Evolutionary conservation across 176 grass and related monocot species (phyloP).

Genomic region (Oryza meridionalis): DNA sequence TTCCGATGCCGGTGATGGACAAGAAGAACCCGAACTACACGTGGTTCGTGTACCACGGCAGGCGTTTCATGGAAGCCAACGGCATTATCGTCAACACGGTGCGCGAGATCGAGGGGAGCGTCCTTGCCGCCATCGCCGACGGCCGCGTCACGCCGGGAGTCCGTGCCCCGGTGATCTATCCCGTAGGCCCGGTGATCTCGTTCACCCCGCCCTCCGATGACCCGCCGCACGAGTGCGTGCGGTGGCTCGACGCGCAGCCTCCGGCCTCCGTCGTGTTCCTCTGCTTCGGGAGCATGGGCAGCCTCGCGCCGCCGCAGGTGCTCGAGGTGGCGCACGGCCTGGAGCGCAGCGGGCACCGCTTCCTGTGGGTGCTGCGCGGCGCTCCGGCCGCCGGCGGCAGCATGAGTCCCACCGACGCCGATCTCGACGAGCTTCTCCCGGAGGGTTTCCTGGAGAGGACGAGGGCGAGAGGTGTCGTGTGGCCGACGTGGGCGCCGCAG

Average conservation of each 20-base stretch:
- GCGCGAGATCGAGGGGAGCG: constrained; percentile 36
- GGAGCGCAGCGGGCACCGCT: constrained; percentile 44
- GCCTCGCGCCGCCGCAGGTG: constrained; percentile 21
- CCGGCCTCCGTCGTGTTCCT: constrained; percentile 48
- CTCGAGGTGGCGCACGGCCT: constrained; percentile 46
- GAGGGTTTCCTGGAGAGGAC: constrained; percentile 51
- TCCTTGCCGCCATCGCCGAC: constrained; percentile 26
- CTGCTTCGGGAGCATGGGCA: constrained; percentile 50
- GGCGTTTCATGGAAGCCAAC: constrained; percentile 26
- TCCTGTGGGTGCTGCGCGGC: constrained; percentile 53
- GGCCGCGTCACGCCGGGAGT: constrained; percentile 7
- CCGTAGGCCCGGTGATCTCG: constrained; percentile 37
- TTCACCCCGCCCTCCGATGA: background rate
- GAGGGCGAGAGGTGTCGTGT: constrained; percentile 24
- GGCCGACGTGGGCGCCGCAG: constrained; percentile 55
- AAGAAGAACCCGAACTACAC: constrained; percentile 18
- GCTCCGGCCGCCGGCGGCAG: background rate
- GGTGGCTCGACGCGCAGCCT: constrained; percentile 57
- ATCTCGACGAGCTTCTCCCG: constrained; percentile 34
- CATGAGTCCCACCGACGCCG: background rate
- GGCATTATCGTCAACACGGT: constrained; percentile 57
- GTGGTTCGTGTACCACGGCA: constrained; percentile 46
- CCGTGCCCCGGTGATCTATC: constrained; percentile 20
- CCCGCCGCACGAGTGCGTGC: constrained; percentile 41
- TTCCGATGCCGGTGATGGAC: constrained; percentile 38